Base-by-base conservation (phyloP, 805 yeast genomes). In the Sporopachydermia lactativora region DNA sequence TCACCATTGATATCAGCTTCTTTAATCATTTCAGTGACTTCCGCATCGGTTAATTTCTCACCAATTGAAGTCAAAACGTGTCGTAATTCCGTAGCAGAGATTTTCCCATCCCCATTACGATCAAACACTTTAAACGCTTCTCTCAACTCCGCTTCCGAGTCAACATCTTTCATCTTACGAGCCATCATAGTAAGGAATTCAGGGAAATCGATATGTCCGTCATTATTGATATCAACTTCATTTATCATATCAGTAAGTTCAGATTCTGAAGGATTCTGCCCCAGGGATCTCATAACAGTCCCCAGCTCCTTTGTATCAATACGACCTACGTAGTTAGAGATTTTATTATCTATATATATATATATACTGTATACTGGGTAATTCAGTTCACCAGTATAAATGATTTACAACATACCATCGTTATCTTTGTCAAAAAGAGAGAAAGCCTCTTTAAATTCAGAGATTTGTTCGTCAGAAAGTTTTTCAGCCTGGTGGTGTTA, bases 111-210 rank as follows among this genome's bases (percentile, higher is more conserved):
- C 45, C 96, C 96, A 60, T 92, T 65, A 42, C 71, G 64, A 67
- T 92, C 98, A 58, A 92, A 92, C 34, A 92, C 98, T 65, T 88
- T 89, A 73, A 92, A 92, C 11, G 98, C 98, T 65, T 92, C 98
- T 48, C 89, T 75, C 49, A 92, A 77, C 63, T 92, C 98, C 52
- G 94, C 97, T 64, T 92, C 97, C 31, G 92, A 80, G 60, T 92
- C 98, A 46, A 92, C 86, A 54, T 89, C 95, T 66, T 86, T 92
- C 75, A 92, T 78, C 58, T 92, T 94, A 58, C 92, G 74, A 24
- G 85, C 82, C 94, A 81, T 82, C 71, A 81, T 72, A 31, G 94
- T 83, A 50, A 81, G 67, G 55, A 81, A 81, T 62, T 81, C 92
- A 39, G 83, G 72, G 60, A 81, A 81, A 57, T 81, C 92, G 51